phyloP scores from a whole-genome alignment of 139 green algal species.

The Spirogloea muscicola region DNA sequence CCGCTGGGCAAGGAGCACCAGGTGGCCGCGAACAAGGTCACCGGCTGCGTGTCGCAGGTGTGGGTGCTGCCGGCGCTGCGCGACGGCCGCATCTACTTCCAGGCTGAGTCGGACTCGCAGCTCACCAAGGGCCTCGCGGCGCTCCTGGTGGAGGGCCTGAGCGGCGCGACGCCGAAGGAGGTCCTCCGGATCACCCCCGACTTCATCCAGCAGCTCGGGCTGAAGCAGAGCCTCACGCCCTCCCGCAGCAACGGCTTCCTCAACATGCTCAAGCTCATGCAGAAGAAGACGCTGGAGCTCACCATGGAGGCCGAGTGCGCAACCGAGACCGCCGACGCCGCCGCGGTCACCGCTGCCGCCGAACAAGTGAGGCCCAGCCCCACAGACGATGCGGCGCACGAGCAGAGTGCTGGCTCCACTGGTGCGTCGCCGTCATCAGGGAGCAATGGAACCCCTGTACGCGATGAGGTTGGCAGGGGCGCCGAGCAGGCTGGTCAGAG shows the following conservation, averaged over 20 bases:
- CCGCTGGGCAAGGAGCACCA: conserved; percentile 33
- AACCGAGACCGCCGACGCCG: background rate
- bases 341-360: no score
- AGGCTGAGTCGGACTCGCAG: conserved; percentile 89
- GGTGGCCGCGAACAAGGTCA: conserved; percentile 80
- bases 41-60: conserved; percentile 83
- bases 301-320: conserved; percentile 32
- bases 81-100: conserved; percentile 79
- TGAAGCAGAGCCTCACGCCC: conserved; percentile 92
- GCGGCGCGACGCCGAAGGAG: conserved; percentile 10
- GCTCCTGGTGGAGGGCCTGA: conserved; percentile 48
- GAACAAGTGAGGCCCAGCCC: no score
- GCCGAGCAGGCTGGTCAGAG: no score
- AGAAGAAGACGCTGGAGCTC: conserved; percentile 69
- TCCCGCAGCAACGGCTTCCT: conserved; percentile 93
- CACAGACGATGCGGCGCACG: no score
- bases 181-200: conserved; percentile 26
- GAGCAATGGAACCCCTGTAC: no score
- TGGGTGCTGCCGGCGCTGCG: conserved; percentile 82
- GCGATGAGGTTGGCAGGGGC: no score
- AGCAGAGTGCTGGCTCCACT: no score
- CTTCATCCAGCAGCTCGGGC: conserved; percentile 88
- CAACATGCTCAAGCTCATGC: conserved; percentile 76
- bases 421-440: no score
- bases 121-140: conserved; percentile 81